phyloP scores from a whole-genome alignment of 768 basidiomycete species.

The Boletus sensibilis region DNA sequence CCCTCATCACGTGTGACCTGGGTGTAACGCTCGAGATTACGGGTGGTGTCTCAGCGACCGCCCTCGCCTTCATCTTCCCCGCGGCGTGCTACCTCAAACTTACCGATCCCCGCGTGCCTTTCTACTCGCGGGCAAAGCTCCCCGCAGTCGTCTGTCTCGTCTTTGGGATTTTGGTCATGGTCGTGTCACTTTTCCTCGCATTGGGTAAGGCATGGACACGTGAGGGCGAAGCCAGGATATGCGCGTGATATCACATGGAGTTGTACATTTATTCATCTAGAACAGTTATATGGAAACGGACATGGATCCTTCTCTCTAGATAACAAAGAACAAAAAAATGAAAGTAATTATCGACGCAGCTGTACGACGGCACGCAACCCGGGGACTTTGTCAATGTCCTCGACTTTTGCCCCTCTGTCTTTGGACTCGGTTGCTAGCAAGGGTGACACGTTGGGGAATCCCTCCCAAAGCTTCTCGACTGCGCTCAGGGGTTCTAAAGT shows the following conservation, averaged over 20 bases:
- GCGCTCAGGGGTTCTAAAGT: conserved; percentile 53
- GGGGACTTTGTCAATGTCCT: conserved; percentile 52
- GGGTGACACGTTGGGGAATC: conserved; percentile 65
- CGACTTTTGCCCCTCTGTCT: conserved; percentile 63
- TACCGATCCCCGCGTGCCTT: conserved; percentile 50
- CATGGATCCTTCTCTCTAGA: conserved; percentile 6
- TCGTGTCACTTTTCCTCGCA: conserved; percentile 73
- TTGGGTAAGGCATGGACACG: conserved; percentile 75
- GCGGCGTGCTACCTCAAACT: conserved; percentile 85
- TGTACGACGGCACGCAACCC: conserved; percentile 49
- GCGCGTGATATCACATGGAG: conserved; percentile 43
- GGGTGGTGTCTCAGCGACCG: conserved; percentile 91
- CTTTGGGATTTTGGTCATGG: conserved; percentile 78
- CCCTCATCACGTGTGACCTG: conserved; percentile 91
- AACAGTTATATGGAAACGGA: conserved; percentile 3
- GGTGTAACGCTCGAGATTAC: conserved; percentile 99
- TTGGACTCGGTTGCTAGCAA: conserved; percentile 68
- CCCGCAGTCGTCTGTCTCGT: conserved; percentile 69
- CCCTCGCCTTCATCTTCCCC: conserved; percentile 91
- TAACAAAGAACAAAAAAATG: not conserved
- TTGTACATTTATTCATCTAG: conserved; percentile 26
- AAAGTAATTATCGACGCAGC: conserved; percentile 14
- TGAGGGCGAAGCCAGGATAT: conserved; percentile 71
- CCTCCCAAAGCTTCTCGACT: conserved; percentile 68
- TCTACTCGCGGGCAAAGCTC: conserved; percentile 70